Evolutionary conservation across 768 basidiomycete species (phyloP).

Genomic region (Steccherinum ochraceum): DNA sequence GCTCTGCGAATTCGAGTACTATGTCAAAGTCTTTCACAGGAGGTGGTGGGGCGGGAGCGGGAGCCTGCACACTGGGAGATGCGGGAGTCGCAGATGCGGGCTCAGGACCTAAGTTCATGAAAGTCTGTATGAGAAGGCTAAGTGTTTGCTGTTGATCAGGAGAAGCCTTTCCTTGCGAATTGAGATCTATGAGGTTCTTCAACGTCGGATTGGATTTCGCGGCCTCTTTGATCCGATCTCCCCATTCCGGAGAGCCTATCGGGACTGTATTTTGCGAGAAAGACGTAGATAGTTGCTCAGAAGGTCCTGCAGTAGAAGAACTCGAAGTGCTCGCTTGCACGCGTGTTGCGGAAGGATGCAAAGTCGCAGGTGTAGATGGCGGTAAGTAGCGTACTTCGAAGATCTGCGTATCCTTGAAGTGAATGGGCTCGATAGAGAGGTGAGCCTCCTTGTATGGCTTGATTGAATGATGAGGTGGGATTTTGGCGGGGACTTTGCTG

Average conservation of each 20-base stretch:
- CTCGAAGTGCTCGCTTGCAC: slow-evolving; percentile 3
- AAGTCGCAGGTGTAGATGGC: slow-evolving; percentile 10
- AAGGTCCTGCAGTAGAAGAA: background rate
- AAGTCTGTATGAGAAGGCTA: slow-evolving; percentile 65
- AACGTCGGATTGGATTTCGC: slow-evolving; percentile 64
- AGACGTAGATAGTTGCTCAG: background rate
- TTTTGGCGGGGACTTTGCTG: slow-evolving; percentile 45
- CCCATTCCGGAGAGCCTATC: slow-evolving; percentile 48
- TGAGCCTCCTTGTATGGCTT: slow-evolving; percentile 62
- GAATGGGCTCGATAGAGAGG: slow-evolving; percentile 70
- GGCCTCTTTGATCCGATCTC: slow-evolving; percentile 60
- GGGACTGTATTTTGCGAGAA: background rate
- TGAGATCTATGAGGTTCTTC: slow-evolving; percentile 57
- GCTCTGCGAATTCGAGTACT: slow-evolving; percentile 65
- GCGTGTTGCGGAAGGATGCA: slow-evolving; percentile 13
- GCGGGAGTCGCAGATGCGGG: slow-evolving; percentile 3
- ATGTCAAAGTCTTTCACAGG: slow-evolving; percentile 61
- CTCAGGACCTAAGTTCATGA: slow-evolving; percentile 20
- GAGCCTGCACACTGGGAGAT: slow-evolving; percentile 1
- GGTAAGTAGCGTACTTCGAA: slow-evolving; percentile 70
- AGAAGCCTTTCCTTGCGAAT: slow-evolving; percentile 54
- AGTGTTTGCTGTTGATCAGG: slow-evolving; percentile 63
- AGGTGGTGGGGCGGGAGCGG: slow-evolving; percentile 1
- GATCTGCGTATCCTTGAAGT: slow-evolving; percentile 59
- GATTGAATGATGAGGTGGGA: slow-evolving; percentile 61